Evolutionary conservation across 371 early-diverging fungal species (phyloP).

Genomic region (Syncephalastrum monosporum): DNA sequence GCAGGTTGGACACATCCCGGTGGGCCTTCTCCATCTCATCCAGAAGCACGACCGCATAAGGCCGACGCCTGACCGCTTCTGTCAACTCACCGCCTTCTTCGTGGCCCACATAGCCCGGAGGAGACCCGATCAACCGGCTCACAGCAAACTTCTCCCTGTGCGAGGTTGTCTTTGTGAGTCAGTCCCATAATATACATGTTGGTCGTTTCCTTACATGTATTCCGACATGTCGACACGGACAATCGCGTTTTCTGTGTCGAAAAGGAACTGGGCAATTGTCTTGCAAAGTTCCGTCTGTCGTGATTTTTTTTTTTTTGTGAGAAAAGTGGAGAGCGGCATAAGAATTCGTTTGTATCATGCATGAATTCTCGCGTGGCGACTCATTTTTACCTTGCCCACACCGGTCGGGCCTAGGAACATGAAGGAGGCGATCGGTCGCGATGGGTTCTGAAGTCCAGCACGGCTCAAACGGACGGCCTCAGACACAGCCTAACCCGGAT

Average conservation of each 20-base stretch:
- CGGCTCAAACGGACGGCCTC: conserved; percentile 79
- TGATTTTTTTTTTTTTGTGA: background rate
- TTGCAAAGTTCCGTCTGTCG: conserved; percentile 83
- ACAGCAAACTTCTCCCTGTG: conserved; percentile 53
- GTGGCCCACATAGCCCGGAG: conserved; percentile 86
- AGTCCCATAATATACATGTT: no score
- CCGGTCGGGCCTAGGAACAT: conserved; percentile 94
- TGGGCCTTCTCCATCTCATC: conserved; percentile 97
- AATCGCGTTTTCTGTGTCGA: conserved; percentile 87
- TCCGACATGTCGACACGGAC: conserved; percentile 93
- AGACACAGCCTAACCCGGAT: conserved; percentile 57
- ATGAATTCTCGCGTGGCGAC: background rate
- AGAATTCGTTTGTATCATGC: conserved; percentile 7
- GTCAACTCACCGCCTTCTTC: conserved; percentile 91
- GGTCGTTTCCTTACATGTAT: conserved; percentile 63
- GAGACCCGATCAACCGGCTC: conserved; percentile 85
- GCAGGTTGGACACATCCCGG: conserved; percentile 69
- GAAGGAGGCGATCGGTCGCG: conserved; percentile 86
- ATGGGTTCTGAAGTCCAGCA: conserved; percentile 68
- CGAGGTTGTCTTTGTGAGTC: background rate
- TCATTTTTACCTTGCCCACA: conserved; percentile 64
- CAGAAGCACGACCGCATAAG: conserved; percentile 89
- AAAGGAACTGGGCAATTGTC: conserved; percentile 83
- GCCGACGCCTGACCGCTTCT: conserved; percentile 84
- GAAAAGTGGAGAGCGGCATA: background rate